These are phyloP conservation scores for Brasenia schreberi DNA, from an alignment of 164 flowering plant species.

Conservation along the genomic window DNA sequence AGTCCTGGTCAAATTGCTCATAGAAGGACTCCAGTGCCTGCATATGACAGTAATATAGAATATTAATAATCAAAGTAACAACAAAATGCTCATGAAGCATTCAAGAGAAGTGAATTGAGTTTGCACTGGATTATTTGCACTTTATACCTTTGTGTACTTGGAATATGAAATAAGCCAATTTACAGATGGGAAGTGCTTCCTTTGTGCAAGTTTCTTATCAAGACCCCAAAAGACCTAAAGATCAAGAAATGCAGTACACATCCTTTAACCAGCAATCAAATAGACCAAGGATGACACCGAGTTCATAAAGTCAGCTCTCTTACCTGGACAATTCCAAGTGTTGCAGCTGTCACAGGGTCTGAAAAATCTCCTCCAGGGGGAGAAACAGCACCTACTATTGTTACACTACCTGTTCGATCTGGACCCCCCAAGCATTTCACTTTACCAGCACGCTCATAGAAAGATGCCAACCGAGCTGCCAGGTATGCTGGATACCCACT, in stretches of 20 bases:
- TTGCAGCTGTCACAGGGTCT: slow-evolving; percentile 98
- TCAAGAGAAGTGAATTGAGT: no score
- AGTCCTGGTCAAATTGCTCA: slow-evolving; percentile 88
- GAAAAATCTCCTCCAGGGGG: slow-evolving; percentile 99
- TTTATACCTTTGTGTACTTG: slow-evolving; percentile 64
- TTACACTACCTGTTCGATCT: slow-evolving; percentile 95
- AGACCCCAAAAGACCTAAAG: slow-evolving; percentile 98
- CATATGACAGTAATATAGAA: not conserved
- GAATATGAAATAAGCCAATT: slow-evolving; percentile 99
- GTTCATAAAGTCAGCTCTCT: not conserved
- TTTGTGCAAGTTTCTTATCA: slow-evolving; percentile 98
- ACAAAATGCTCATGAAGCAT: no score
- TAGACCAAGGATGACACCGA: no score
- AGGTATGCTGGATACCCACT: slow-evolving; percentile 99
- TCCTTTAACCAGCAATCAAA: no score
- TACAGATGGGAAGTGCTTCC: slow-evolving; percentile 98
- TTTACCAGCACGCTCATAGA: slow-evolving; percentile 99
- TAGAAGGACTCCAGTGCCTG: slow-evolving; percentile 94
- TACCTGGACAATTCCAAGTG: slow-evolving; percentile 98
- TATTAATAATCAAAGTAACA: no score
- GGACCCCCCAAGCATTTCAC: slow-evolving; percentile 98
- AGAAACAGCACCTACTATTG: slow-evolving; percentile 99
- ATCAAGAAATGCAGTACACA: no score
- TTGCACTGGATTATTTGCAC: no score
- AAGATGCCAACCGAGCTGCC: slow-evolving; percentile 96